Conservation (phyloP, 768 basidiomycete genomes). For the Chlorophyllum brunneum region DNA sequence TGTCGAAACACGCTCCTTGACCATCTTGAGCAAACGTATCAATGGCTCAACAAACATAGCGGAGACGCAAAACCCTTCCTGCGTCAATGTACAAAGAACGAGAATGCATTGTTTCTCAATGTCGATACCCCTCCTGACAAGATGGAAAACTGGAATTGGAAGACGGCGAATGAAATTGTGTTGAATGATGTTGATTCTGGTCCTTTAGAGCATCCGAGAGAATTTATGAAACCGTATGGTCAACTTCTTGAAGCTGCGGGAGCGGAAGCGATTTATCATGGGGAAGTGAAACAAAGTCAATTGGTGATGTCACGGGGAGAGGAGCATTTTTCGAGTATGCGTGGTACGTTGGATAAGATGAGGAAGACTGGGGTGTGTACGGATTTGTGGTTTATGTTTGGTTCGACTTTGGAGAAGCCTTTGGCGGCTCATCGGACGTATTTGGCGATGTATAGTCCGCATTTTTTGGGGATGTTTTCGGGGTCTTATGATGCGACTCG, state of each 20-base stretch:
- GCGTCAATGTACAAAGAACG: conserved; percentile 9
- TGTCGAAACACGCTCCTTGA: conserved; percentile 9
- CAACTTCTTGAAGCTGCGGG: conserved; percentile 31
- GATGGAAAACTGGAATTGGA: conserved; percentile 33
- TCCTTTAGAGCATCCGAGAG: conserved; percentile 26
- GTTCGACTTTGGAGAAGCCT: conserved; percentile 18
- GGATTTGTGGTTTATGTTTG: conserved; percentile 31
- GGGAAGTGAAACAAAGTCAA: not conserved
- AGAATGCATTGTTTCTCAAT: conserved; percentile 39
- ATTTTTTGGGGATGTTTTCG: conserved; percentile 28
- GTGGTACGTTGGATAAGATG: conserved; percentile 29
- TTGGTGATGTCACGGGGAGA: conserved; percentile 12
- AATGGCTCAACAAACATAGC: conserved; percentile 18
- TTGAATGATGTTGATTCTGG: conserved; percentile 30
- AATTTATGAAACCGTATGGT: conserved; percentile 30
- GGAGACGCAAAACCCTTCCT: not conserved
- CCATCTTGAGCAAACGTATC: conserved; percentile 21
- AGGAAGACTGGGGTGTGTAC: conserved; percentile 27
- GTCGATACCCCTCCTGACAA: conserved; percentile 33
- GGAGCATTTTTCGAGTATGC: conserved; percentile 17
- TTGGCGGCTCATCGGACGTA: conserved; percentile 33
- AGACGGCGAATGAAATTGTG: conserved; percentile 30
- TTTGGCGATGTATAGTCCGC: conserved; percentile 30
- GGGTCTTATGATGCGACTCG: not conserved
- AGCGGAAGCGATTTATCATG: conserved; percentile 23